Percentiles rank a stretch among this genome's conserved stretches.
Conservation (phyloP, 805 yeast genomes). For the Lipomyces oligophaga region DNA sequence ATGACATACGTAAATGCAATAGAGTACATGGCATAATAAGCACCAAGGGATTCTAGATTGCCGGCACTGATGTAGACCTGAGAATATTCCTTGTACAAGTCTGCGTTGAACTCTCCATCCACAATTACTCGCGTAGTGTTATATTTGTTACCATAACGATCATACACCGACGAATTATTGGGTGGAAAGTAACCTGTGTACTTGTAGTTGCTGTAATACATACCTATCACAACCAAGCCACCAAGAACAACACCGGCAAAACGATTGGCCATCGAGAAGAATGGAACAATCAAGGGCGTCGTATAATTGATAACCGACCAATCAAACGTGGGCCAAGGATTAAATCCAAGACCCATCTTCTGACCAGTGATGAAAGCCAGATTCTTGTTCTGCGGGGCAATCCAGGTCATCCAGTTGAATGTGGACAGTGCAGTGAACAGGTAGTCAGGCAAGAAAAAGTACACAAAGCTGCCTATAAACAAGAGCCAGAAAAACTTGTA, state of each 20-base stretch:
- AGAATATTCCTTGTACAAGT: conserved; percentile 8
- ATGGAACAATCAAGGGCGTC: conserved; percentile 44
- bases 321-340: conserved; percentile 41
- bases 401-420: conserved; percentile 53
- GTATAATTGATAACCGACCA: conserved; percentile 39
- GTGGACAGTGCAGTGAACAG: conserved; percentile 57
- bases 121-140: conserved; percentile 44
- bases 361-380: conserved; percentile 57
- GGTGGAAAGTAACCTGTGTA: conserved; percentile 52
- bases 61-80: conserved; percentile 38
- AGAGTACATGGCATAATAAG: conserved; percentile 47
- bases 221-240: conserved; percentile 32
- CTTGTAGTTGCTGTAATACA: conserved; percentile 47
- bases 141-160: conserved; percentile 46
- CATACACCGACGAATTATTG: conserved; percentile 41
- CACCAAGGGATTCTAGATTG: conserved; percentile 46
- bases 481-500: conserved; percentile 47
- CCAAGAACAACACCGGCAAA: conserved; percentile 41
- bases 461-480: conserved; percentile 46
- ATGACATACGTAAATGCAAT: conserved; percentile 60
- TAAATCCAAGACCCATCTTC: conserved; percentile 50
- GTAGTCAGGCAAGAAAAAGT: conserved; percentile 67
- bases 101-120: conserved; percentile 30
- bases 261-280: conserved; percentile 39
- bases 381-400: conserved; percentile 41